Conservation (phyloP, 768 basidiomycete genomes). For the Leccinum pellstonianum region DNA sequence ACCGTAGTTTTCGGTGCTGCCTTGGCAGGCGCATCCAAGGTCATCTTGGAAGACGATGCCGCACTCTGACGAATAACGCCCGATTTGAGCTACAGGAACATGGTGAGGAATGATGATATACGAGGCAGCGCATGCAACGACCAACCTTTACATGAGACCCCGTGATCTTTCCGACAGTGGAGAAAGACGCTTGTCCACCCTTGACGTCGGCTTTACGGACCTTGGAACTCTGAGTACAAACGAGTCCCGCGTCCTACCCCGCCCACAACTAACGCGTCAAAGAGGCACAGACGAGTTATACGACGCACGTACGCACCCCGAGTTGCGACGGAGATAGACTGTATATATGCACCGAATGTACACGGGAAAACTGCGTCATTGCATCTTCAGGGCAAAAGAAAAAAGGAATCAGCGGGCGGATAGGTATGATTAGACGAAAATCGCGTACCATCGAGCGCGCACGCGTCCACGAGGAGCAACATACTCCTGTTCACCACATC, state of each 20-base stretch:
- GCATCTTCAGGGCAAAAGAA: conserved; percentile 38
- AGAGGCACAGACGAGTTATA: not conserved
- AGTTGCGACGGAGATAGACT: conserved; percentile 66
- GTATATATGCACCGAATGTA: conserved; percentile 67
- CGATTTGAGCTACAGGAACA: conserved; percentile 16
- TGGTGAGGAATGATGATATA: not conserved
- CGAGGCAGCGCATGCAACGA: not conserved
- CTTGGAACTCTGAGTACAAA: conserved; percentile 35
- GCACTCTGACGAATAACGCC: conserved; percentile 7
- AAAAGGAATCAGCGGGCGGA: not conserved
- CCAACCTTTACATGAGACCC: conserved; percentile 47
- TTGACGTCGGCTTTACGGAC: conserved; percentile 35
- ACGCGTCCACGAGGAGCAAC: conserved; percentile 60
- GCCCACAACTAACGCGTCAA: not conserved
- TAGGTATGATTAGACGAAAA: not conserved
- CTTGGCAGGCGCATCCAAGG: conserved; percentile 32
- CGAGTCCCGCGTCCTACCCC: conserved; percentile 44
- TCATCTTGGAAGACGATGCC: conserved; percentile 45
- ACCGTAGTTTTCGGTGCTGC: conserved; percentile 11
- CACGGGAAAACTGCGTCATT: conserved; percentile 48
- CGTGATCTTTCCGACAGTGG: conserved; percentile 44
- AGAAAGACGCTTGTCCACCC: conserved; percentile 12
- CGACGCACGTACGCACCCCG: conserved; percentile 32
- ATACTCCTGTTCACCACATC: conserved; percentile 45
- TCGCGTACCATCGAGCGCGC: conserved; percentile 59